These are phyloP conservation scores for Chalaropsis thielavioides DNA, from an alignment of 2,329 filamentous ascomycete species.

Conservation along the genomic window DNA sequence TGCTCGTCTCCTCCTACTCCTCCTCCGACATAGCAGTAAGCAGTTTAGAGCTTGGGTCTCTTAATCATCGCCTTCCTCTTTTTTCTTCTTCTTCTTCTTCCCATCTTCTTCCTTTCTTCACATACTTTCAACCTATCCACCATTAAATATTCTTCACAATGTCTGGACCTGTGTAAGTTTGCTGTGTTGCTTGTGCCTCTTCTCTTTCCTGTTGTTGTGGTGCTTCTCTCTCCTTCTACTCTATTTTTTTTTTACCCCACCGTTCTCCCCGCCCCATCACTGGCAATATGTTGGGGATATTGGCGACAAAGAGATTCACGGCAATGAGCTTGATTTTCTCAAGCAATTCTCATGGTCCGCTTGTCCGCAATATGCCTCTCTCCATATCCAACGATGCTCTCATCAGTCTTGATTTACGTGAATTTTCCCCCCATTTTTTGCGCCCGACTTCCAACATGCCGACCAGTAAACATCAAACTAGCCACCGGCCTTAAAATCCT, in stretches of 20 bases:
- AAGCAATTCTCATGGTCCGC: no score
- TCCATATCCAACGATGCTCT: no score
- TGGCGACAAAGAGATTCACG: no score
- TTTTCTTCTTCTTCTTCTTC: conserved; percentile 3
- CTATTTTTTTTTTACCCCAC: no score
- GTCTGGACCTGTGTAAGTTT: conserved; percentile 55
- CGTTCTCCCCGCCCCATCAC: background rate
- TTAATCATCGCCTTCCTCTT: background rate
- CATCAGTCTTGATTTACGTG: no score
- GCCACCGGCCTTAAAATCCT: no score
- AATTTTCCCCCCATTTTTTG: no score
- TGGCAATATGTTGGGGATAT: background rate
- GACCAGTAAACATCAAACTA: no score
- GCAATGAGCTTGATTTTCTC: no score
- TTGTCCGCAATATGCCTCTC: no score
- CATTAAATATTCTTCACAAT: conserved; percentile 31
- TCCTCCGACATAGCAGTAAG: conserved; percentile 13
- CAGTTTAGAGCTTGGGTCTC: conserved; percentile 15
- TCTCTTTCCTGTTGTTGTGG: background rate
- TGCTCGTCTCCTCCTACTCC: no score
- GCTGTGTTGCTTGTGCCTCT: conserved; percentile 1
- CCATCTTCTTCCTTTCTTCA: background rate
- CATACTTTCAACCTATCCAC: background rate
- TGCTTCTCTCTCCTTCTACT: background rate
- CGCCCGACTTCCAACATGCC: no score